Evolutionary conservation across 805 yeast species (phyloP).

Genomic region (Candida multigemmis): DNA sequence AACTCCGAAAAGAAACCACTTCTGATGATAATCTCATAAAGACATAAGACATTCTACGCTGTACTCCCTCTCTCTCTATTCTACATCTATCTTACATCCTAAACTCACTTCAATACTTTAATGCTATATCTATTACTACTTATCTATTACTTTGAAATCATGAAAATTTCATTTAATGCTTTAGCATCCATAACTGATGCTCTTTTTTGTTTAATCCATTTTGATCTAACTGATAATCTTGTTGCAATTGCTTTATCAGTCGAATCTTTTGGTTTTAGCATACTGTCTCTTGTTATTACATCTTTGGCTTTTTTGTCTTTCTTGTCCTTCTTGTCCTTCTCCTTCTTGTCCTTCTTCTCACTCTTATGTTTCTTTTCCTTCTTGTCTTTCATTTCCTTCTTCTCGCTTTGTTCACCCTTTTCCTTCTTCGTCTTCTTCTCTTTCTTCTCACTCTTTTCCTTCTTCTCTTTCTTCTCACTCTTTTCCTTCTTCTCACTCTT

Average conservation of each 20-base stretch:
- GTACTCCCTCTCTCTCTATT: no score
- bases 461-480: slow-evolving; percentile 13
- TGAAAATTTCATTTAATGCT: slow-evolving; percentile 86
- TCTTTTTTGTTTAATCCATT: slow-evolving; percentile 82
- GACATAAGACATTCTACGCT: no score
- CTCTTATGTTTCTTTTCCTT: slow-evolving; percentile 15
- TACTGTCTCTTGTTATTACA: neutral
- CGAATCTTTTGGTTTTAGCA: slow-evolving; percentile 4
- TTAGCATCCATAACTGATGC: slow-evolving; percentile 87
- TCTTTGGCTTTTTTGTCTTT: neutral
- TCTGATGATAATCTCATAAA: no score
- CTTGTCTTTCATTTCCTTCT: slow-evolving; percentile 10
- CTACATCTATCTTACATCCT: no score
- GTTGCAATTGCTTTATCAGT: slow-evolving; percentile 16
- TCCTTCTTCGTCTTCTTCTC: slow-evolving; percentile 8
- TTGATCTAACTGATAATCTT: slow-evolving; percentile 59
- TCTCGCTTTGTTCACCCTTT: slow-evolving; percentile 10
- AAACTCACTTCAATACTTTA: no score
- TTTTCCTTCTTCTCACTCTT: slow-evolving; percentile 10
- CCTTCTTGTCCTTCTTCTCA: slow-evolving; percentile 13
- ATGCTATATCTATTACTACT: neutral
- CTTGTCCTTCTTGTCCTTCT: slow-evolving; percentile 7
- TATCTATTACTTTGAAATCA: slow-evolving; percentile 54
- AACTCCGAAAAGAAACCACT: no score
- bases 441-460: slow-evolving; percentile 11